Evolutionary conservation across 176 grass and related monocot genomes (phyloP).

Genomic region (Oryza meridionalis): DNA sequence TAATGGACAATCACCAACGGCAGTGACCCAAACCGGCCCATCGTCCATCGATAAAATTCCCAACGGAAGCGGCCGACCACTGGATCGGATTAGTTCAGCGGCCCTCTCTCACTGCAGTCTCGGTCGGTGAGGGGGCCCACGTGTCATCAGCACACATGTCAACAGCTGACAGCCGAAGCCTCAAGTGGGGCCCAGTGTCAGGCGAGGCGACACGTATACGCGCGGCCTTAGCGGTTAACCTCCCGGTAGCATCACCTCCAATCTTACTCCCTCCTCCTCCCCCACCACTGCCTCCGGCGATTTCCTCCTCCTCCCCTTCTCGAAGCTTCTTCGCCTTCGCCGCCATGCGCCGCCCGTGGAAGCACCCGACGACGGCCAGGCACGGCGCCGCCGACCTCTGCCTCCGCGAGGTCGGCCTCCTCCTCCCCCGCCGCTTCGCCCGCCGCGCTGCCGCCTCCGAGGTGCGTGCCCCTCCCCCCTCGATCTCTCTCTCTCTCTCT

Average conservation of each 20-base stretch:
- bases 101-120: too few species aligned
- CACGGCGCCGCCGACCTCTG: constrained; percentile 56
- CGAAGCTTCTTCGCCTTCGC: background rate
- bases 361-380: constrained; percentile 7
- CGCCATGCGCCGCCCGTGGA: constrained; percentile 46
- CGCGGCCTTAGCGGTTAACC: background rate
- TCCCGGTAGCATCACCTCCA: background rate
- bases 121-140: background rate
- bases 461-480: constrained; percentile 37
- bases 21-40: too few species aligned
- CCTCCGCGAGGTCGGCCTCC: constrained; percentile 69
- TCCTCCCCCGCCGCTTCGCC: constrained; percentile 63
- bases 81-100: too few species aligned
- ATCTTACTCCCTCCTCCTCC: background rate
- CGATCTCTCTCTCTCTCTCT: background rate
- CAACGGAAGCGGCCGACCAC: too few species aligned
- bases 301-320: background rate
- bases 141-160: background rate
- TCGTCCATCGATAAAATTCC: too few species aligned
- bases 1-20: too few species aligned
- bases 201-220: background rate
- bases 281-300: background rate
- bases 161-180: background rate
- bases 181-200: background rate
- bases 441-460: constrained; percentile 66